phyloP scores from a whole-genome alignment of 1,139 yeast species.

The Blastobotrys malaysiensis region DNA sequence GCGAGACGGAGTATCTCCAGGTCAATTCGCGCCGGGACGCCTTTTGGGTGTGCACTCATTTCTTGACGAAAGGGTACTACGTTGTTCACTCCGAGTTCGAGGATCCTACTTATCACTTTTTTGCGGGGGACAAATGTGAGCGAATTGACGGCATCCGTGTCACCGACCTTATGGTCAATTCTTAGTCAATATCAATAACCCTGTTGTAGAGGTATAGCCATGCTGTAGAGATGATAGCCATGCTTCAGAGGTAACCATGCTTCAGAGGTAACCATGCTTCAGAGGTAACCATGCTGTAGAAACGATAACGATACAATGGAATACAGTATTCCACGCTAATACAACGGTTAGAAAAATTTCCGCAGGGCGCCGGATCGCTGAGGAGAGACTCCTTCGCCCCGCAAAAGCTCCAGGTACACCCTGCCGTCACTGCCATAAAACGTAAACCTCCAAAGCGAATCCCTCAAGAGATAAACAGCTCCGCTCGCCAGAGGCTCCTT shows the following conservation, averaged over 20 bases:
- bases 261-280: too few relatives aligned
- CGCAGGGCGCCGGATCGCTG: conserved; percentile 11
- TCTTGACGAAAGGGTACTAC: neutral
- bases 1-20: neutral
- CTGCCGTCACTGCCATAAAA: conserved; percentile 6
- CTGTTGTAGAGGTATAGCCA: too few relatives aligned
- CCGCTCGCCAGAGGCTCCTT: neutral
- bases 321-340: too few relatives aligned
- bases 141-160: neutral
- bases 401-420: conserved; percentile 13
- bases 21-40: neutral
- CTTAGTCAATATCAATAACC: too few relatives aligned
- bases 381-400: conserved; percentile 18
- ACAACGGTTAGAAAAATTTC: conserved; percentile 12
- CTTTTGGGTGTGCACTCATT: neutral
- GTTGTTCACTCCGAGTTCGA: neutral
- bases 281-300: too few relatives aligned
- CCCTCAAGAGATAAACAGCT: conserved; percentile 11
- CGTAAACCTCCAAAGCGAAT: conserved; percentile 20
- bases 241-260: too few relatives aligned
- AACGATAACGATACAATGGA: too few relatives aligned
- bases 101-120: neutral
- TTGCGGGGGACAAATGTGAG: neutral
- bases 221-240: too few relatives aligned
- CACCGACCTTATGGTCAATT: neutral